These are phyloP conservation scores for Chalara sp. DNA, from an alignment of 2,329 filamentous ascomycete species.

Conservation along the genomic window DNA sequence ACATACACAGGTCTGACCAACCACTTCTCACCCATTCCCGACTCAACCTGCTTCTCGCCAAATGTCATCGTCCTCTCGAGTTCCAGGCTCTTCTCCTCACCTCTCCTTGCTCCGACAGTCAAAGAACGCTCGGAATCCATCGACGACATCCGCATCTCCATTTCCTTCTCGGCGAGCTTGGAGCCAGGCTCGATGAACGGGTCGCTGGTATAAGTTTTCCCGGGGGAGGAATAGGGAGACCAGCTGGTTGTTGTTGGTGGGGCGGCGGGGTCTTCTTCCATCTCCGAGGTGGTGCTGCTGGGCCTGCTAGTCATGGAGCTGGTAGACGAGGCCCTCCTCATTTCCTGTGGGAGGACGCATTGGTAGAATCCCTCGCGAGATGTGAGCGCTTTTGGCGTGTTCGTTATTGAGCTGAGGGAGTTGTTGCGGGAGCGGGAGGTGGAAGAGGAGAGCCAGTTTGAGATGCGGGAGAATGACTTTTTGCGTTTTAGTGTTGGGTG, in stretches of 20 bases:
- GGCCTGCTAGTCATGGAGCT: constrained; percentile 29
- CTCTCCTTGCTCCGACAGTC: constrained; percentile 1
- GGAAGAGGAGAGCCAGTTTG: constrained; percentile 47
- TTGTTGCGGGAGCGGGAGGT: constrained; percentile 32
- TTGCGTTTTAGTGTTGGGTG: constrained; percentile 58
- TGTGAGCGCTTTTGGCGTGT: constrained; percentile 45
- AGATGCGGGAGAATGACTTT: constrained; percentile 58
- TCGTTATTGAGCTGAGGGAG: constrained; percentile 46
- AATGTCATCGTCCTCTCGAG: constrained; percentile 17
- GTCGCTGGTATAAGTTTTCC: background rate
- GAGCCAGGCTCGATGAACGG: background rate
- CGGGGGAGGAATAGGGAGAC: constrained; percentile 33
- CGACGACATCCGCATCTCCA: constrained; percentile 5
- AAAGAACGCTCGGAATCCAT: constrained; percentile 6
- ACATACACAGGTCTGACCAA: constrained; percentile 28
- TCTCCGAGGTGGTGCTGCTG: constrained; percentile 42
- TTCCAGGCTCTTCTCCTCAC: constrained; percentile 17
- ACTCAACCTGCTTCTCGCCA: constrained; percentile 14
- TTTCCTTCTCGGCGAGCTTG: constrained; percentile 3
- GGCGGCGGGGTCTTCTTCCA: constrained; percentile 36
- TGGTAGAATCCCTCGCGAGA: constrained; percentile 52
- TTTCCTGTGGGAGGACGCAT: constrained; percentile 33
- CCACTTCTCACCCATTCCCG: constrained; percentile 29
- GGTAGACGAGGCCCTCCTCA: background rate
- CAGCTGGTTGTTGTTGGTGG: constrained; percentile 41